A percentile compares a stretch with the other conserved stretches of the same genome.
Conservation (phyloP, 2,329 filamentous ascomycete species). For the Elsinoe fawcettii region DNA sequence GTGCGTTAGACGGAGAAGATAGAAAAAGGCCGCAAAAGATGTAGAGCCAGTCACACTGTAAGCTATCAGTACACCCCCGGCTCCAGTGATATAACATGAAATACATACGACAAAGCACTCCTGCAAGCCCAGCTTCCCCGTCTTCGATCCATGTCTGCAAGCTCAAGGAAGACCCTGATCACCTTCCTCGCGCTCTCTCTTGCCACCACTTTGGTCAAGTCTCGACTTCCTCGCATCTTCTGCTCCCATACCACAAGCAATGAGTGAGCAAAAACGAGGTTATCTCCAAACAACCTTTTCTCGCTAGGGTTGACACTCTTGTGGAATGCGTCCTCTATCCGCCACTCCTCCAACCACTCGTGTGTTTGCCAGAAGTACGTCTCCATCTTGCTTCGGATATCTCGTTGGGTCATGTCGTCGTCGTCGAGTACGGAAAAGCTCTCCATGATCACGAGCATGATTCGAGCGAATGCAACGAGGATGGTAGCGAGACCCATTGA, state of each 20-base stretch:
- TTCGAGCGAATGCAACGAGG: background rate
- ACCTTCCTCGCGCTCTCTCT: background rate
- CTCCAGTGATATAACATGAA: too few species aligned
- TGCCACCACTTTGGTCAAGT: background rate
- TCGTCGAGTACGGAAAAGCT: constrained; percentile 1
- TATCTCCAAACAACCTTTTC: constrained; percentile 6
- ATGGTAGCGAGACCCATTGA: constrained; percentile 9
- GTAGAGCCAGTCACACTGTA: constrained; percentile 5
- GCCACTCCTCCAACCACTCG: constrained; percentile 12
- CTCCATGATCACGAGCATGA: constrained; percentile 12
- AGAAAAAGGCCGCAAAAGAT: constrained; percentile 9
- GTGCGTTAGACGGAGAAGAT: background rate
- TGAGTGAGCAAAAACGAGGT: background rate
- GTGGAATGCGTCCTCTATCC: constrained; percentile 12
- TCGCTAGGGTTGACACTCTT: background rate
- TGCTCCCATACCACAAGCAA: constrained; percentile 9
- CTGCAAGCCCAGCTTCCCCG: constrained; percentile 5
- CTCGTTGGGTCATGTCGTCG: constrained; percentile 9
- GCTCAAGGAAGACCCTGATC: background rate
- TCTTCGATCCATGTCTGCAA: background rate
- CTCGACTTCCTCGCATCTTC: constrained; percentile 8
- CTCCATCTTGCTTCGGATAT: constrained; percentile 10
- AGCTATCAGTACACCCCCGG: background rate
- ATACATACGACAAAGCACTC: constrained; percentile 1
- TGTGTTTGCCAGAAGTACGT: constrained; percentile 5